Evolutionary conservation across 805 yeast species (phyloP).

Genomic region (Lachancea mirantina): DNA sequence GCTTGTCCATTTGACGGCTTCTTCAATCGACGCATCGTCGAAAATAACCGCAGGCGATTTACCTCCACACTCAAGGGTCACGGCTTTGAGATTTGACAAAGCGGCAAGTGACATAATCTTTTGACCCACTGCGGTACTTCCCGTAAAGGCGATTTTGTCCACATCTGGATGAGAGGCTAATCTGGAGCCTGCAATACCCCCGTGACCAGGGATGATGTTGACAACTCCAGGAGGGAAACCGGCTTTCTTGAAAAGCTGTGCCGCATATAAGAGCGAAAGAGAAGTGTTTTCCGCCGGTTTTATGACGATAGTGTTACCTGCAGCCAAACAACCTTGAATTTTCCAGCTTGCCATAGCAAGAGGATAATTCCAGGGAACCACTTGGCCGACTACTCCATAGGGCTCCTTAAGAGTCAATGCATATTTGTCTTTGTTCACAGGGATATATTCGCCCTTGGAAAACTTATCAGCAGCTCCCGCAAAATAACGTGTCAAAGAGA

Average conservation of each 20-base stretch:
- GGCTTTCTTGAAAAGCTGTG: constrained; percentile 34
- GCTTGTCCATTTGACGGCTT: constrained; percentile 39
- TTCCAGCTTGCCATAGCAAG: constrained; percentile 42
- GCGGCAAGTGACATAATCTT: constrained; percentile 34
- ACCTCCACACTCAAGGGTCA: constrained; percentile 41
- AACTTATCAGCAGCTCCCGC: constrained; percentile 68
- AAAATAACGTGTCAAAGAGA: constrained; percentile 49
- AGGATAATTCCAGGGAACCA: constrained; percentile 45
- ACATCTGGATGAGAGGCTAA: constrained; percentile 36
- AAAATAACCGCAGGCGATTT: constrained; percentile 41
- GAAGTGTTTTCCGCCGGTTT: constrained; percentile 42
- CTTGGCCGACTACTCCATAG: constrained; percentile 42
- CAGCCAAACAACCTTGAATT: constrained; percentile 45
- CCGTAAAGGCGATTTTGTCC: constrained; percentile 44
- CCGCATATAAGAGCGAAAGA: constrained; percentile 35
- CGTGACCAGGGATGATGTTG: constrained; percentile 38
- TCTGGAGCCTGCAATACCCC: constrained; percentile 35
- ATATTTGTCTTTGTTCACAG: constrained; percentile 49
- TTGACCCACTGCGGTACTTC: constrained; percentile 41
- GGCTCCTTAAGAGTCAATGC: constrained; percentile 44
- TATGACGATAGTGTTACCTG: constrained; percentile 38
- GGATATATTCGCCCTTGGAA: constrained; percentile 48
- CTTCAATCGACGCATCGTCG: constrained; percentile 36
- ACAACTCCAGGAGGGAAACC: constrained; percentile 41
- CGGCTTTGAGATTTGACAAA: constrained; percentile 34